Percentiles rank a stretch among this genome's conserved stretches.
Evolutionary conservation across 768 basidiomycete genomes (phyloP).

Genomic region (Suillus sp.): DNA sequence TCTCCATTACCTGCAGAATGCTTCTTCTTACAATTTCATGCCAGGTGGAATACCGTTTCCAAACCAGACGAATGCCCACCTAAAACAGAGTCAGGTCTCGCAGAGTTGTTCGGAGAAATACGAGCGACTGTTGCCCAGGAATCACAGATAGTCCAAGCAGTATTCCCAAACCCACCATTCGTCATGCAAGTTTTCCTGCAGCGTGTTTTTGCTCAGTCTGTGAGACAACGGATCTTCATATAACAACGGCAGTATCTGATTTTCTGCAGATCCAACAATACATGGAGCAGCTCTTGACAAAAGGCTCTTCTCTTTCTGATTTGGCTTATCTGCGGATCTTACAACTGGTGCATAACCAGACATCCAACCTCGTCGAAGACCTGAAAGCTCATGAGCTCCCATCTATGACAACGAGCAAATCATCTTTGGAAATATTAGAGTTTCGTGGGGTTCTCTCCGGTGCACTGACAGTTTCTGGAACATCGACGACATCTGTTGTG

Average conservation of each 20-base stretch:
- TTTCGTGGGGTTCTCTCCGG: conserved; percentile 58
- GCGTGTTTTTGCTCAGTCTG: conserved; percentile 96
- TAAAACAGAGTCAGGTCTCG: conserved; percentile 75
- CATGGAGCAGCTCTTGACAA: conserved; percentile 84
- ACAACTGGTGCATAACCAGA: conserved; percentile 82
- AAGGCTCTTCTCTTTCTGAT: conserved; percentile 75
- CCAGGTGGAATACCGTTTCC: conserved; percentile 80
- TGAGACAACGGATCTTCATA: conserved; percentile 40
- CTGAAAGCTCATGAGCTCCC: conserved; percentile 89
- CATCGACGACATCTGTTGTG: conserved; percentile 56
- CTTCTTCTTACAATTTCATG: neutral
- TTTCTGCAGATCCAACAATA: conserved; percentile 87
- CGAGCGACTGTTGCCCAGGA: conserved; percentile 91
- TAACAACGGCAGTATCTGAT: conserved; percentile 14
- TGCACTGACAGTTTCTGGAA: conserved; percentile 41
- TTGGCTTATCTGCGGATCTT: conserved; percentile 90
- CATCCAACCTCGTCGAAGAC: conserved; percentile 82
- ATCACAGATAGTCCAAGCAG: conserved; percentile 96
- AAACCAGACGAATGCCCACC: conserved; percentile 81
- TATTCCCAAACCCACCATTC: conserved; percentile 93
- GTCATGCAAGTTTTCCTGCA: conserved; percentile 99
- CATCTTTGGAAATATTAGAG: conserved; percentile 63
- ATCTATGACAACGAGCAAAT: conserved; percentile 56
- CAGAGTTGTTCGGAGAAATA: conserved; percentile 84
- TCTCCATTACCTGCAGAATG: neutral